Percentiles rank a stretch among this genome's conserved stretches.
Conservation (phyloP, 2,329 filamentous ascomycete species). For the Exophiala mesophila region DNA sequence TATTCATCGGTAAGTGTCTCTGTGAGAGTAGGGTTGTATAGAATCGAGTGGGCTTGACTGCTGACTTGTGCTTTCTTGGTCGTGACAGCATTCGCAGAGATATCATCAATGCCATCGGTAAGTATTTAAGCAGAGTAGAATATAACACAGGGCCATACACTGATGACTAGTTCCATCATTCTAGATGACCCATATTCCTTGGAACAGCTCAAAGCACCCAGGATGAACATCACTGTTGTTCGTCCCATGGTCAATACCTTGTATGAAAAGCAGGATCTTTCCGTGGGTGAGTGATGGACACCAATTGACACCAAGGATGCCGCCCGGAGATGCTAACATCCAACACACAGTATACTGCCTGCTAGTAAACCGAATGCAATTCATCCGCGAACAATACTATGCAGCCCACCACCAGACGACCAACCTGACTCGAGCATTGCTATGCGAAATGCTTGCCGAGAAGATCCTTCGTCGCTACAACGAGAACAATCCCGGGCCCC, state of each 20-base stretch:
- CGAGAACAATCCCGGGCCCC: conserved; percentile 67
- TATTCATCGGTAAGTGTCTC: conserved; percentile 22
- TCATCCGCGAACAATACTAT: conserved; percentile 70
- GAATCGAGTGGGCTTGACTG: conserved; percentile 5
- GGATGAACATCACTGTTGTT: conserved; percentile 75
- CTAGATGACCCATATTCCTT: conserved; percentile 61
- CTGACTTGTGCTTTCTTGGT: neutral
- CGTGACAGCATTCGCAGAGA: conserved; percentile 28
- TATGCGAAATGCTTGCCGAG: conserved; percentile 75
- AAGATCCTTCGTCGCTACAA: conserved; percentile 73
- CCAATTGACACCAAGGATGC: neutral
- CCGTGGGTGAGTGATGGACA: conserved; percentile 52
- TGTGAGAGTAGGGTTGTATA: too few species aligned
- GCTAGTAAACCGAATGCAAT: conserved; percentile 75
- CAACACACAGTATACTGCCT: conserved; percentile 66
- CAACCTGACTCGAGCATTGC: conserved; percentile 67
- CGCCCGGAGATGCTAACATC: conserved; percentile 11
- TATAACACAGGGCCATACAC: neutral
- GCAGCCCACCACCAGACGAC: conserved; percentile 76
- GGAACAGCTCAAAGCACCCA: conserved; percentile 72
- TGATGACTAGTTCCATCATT: neutral
- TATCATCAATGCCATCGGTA: conserved; percentile 29
- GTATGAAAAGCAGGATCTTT: conserved; percentile 73
- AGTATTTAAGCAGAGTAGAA: conserved; percentile 5
- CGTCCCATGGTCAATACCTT: conserved; percentile 78